Conservation (phyloP, 306 rosid genomes). For the Vigna angularis region DNA sequence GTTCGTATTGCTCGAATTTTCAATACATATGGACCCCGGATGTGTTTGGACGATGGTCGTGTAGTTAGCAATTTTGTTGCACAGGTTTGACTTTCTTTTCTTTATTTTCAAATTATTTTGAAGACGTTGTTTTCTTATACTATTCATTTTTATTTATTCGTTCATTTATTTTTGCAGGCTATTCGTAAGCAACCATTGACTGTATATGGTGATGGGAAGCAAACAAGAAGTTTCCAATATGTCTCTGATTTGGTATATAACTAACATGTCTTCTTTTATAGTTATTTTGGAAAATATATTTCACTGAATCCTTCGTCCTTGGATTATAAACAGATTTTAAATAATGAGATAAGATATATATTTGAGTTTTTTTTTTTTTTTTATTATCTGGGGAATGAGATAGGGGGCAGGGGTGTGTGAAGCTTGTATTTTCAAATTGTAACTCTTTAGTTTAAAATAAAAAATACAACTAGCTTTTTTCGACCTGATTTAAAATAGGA, state of each 20-base stretch:
- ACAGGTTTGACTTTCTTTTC: conserved; percentile 62
- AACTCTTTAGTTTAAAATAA: not conserved
- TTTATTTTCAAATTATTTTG: not conserved
- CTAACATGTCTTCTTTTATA: conserved; percentile 1
- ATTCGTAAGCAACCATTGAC: conserved; percentile 93
- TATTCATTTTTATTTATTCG: not conserved
- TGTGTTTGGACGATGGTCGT: conserved; percentile 99
- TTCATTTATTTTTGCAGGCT: conserved; percentile 59
- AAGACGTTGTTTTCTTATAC: conserved; percentile 18
- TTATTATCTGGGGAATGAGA: not conserved
- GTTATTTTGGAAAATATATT: not conserved
- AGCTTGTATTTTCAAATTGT: conserved; percentile 23
- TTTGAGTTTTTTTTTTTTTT: not conserved
- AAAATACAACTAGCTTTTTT: conserved; percentile 13
- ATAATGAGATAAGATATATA: not conserved
- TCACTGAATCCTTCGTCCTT: conserved; percentile 26
- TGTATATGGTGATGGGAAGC: conserved; percentile 97
- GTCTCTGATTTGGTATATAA: conserved; percentile 91
- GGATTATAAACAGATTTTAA: conserved; percentile 27
- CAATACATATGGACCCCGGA: conserved; percentile 94
- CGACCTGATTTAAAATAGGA: conserved; percentile 21
- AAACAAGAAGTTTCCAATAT: conserved; percentile 97
- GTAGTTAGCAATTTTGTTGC: conserved; percentile 99
- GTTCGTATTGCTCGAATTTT: conserved; percentile 98
- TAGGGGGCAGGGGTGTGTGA: not conserved